These are phyloP conservation scores for Ormosia emarginata DNA, from an alignment of 306 rosid species.

Conservation along the genomic window DNA sequence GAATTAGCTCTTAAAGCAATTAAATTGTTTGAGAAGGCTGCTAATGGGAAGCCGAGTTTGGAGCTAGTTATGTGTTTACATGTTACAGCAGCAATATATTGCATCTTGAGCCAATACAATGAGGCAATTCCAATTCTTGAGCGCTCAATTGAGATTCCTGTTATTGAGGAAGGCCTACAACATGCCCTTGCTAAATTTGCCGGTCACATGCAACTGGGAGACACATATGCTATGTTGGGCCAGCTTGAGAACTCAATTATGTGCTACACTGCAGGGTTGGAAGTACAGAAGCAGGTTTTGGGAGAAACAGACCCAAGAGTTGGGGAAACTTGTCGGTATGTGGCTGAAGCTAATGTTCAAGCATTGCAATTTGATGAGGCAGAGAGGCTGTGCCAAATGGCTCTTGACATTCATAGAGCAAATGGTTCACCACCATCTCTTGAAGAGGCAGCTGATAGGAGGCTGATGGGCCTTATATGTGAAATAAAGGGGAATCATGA, in stretches of 20 bases:
- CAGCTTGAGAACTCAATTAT: conserved; percentile 77
- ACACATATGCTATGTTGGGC: conserved; percentile 83
- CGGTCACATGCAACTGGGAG: conserved; percentile 94
- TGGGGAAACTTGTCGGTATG: conserved; percentile 86
- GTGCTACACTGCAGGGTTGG: conserved; percentile 75
- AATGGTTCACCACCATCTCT: conserved; percentile 66
- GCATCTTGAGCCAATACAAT: conserved; percentile 60
- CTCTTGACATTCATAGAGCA: conserved; percentile 76
- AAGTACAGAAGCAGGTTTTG: conserved; percentile 67
- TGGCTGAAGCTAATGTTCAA: conserved; percentile 94
- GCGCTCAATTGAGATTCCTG: conserved; percentile 69
- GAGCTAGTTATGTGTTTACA: conserved; percentile 89
- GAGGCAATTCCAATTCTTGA: conserved; percentile 78
- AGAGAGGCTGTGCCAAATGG: conserved; percentile 75
- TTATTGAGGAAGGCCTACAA: conserved; percentile 58
- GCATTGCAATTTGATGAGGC: conserved; percentile 84
- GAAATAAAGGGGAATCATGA: conserved; percentile 89
- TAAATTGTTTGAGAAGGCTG: conserved; percentile 53
- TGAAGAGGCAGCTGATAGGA: conserved; percentile 92
- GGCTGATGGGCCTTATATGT: conserved; percentile 94
- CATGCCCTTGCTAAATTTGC: conserved; percentile 86
- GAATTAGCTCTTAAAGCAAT: conserved; percentile 74
- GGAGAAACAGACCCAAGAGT: conserved; percentile 83
- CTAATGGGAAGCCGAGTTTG: conserved; percentile 61
- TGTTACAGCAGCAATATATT: conserved; percentile 78